Evolutionary conservation across 1,284 basidiomycete genomes (phyloP).

Genomic region (Stereum hirsutum): DNA sequence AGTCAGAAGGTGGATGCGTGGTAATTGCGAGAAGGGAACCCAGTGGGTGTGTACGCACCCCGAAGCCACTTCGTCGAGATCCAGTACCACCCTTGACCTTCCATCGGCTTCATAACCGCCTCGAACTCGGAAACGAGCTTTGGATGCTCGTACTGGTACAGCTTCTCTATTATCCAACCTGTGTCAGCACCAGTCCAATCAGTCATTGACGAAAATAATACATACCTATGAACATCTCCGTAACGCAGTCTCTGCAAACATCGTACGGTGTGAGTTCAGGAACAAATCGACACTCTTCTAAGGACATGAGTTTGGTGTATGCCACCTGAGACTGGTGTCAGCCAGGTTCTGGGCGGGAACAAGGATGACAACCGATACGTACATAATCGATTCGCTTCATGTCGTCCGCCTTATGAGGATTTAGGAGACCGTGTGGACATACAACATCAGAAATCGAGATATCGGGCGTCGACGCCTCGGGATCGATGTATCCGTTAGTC

Average conservation of each 20-base stretch:
- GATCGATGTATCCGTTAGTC: background rate
- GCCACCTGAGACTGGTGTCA: slow-evolving; percentile 31
- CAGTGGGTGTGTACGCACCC: slow-evolving; percentile 36
- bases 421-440: slow-evolving; percentile 50
- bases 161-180: slow-evolving; percentile 43
- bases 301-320: slow-evolving; percentile 33
- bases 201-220: background rate
- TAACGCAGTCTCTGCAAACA: slow-evolving; percentile 56
- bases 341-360: slow-evolving; percentile 5
- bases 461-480: background rate
- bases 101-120: slow-evolving; percentile 28
- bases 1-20: background rate
- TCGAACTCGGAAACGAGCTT: slow-evolving; percentile 48
- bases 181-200: slow-evolving; percentile 7
- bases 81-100: slow-evolving; percentile 44
- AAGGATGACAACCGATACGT: slow-evolving; percentile 10
- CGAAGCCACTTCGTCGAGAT: slow-evolving; percentile 72
- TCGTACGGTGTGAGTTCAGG: slow-evolving; percentile 37
- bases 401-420: slow-evolving; percentile 42
- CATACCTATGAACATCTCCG: slow-evolving; percentile 49
- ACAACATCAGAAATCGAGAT: slow-evolving; percentile 32
- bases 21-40: background rate
- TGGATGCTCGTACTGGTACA: slow-evolving; percentile 62
- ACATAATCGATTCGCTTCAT: slow-evolving; percentile 62
- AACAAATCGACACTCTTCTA: slow-evolving; percentile 37